Base-by-base conservation (phyloP, 140 eudicot genomes). In the Anethum foeniculum region DNA sequence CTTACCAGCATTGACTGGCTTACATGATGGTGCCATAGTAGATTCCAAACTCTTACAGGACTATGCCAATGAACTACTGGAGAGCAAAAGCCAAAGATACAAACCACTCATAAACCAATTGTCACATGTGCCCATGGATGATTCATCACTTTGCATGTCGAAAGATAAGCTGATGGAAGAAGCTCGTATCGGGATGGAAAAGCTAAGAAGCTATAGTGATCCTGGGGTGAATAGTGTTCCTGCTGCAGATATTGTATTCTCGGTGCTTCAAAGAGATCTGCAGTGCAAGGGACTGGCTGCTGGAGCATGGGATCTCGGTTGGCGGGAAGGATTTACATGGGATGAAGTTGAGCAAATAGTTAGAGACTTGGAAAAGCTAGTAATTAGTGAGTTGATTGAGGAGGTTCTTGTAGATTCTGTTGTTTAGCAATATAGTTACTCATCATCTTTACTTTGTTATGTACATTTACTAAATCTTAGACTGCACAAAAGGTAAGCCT, bases 11-110 rank as follows among this genome's bases (percentile, higher is more conserved):
- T 16, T 47, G 71, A 62, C 81, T 68, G 60, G 39, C 47, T 74
- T 80, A 58, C 82, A 83, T 76, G 84, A 84, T 71, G 34, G 34
- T 41, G 88, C 82, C 78, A 34, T 76, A 15, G 77, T 47, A 16
- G 77, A 74, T 78, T 34, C 67, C 14, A 58, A 72, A 73, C 86
- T 91, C 81, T 46, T 87, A 36, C 79, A 80, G n/a, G 98, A 91
- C 81, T 93, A 88, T 54, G 86, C 90, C 58, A 83, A 84, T 69
- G 97, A 93, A 83, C 71, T 93, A 78, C 39, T 91, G 68, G 88
- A 88, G 76, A 84, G 49, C 27, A 90, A 81, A 83, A 88, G 80
- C 82, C 82, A 60, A 68, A 80, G 68, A 23, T 81, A 79, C 30
- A 71, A 69, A 30, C 71, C 38, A 41, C 34, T 43, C 14, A 12